A percentile compares a stretch with the other conserved stretches of the same genome.
Evolutionary conservation across 352 stramenopile species (phyloP).

Genomic region (Thalassiosira livingstoniorum): DNA sequence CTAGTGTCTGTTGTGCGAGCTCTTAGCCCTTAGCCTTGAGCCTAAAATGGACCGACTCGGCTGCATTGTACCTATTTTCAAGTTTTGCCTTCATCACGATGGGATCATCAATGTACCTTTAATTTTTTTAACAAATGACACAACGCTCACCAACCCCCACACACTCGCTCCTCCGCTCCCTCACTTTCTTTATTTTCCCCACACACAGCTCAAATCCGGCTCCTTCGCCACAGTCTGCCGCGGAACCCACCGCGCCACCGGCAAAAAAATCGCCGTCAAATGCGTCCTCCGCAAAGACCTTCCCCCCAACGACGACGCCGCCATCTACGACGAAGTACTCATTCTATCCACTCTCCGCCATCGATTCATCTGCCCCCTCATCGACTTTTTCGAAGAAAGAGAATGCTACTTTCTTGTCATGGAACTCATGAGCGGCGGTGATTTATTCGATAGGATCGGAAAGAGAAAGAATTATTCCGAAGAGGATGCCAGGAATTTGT

Average conservation of each 20-base stretch:
- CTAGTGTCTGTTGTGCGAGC: too few species aligned
- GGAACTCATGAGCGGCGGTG: slow-evolving; percentile 85
- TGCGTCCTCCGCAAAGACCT: slow-evolving; percentile 74
- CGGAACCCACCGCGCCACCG: slow-evolving; percentile 71
- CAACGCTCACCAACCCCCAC: too few species aligned
- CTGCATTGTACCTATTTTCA: too few species aligned
- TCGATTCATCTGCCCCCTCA: slow-evolving; percentile 34
- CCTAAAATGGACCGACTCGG: too few species aligned
- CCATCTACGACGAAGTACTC: slow-evolving; percentile 44
- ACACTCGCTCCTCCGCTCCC: too few species aligned
- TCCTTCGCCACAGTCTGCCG: slow-evolving; percentile 77
- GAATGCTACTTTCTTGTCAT: slow-evolving; percentile 48
- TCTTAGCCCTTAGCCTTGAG: too few species aligned
- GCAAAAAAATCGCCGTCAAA: slow-evolving; percentile 79
- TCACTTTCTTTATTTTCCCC: too few species aligned
- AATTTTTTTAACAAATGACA: too few species aligned
- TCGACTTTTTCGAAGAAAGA: slow-evolving; percentile 51
- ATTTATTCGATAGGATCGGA: slow-evolving; percentile 96
- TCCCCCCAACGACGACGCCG: slow-evolving; percentile 51
- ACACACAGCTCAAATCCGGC: slow-evolving; percentile 71
- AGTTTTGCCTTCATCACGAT: too few species aligned
- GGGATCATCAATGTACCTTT: too few species aligned
- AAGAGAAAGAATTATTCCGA: slow-evolving; percentile 91
- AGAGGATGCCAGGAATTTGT: slow-evolving; percentile 91
- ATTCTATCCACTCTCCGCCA: slow-evolving; percentile 45